Evolutionary conservation across 2,329 filamentous ascomycete species (phyloP).

Genomic region (Arthrobotrys pseudoclavata): DNA sequence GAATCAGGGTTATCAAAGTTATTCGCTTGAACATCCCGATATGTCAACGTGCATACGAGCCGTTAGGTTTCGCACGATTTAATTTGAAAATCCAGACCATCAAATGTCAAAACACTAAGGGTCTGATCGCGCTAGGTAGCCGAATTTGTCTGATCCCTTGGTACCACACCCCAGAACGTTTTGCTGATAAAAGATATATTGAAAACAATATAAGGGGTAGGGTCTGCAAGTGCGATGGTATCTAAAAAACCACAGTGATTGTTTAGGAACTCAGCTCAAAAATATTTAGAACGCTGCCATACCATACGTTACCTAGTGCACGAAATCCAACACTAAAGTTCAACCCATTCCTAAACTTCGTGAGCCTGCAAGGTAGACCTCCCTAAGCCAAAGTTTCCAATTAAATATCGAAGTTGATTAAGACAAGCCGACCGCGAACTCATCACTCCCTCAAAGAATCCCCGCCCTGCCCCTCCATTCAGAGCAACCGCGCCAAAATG

Average conservation of each 20-base stretch:
- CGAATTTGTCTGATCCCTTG: constrained; percentile 23
- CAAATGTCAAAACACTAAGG: constrained; percentile 15
- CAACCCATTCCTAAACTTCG: too few relatives aligned
- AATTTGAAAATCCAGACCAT: constrained; percentile 22
- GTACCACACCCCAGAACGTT: not conserved
- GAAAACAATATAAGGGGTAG: constrained; percentile 5
- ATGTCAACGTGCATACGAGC: constrained; percentile 43
- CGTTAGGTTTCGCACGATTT: constrained; percentile 5
- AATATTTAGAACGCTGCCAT: too few relatives aligned
- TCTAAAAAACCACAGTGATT: too few relatives aligned
- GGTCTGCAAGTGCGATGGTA: not conserved
- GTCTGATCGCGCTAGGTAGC: constrained; percentile 23
- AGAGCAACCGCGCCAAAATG: not conserved
- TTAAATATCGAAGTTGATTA: too few relatives aligned
- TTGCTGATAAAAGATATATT: not conserved
- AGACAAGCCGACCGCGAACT: too few relatives aligned
- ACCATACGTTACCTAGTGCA: too few relatives aligned
- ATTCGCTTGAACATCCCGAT: constrained; percentile 44
- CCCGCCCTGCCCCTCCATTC: too few relatives aligned
- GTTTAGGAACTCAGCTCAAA: too few relatives aligned
- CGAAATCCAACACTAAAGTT: too few relatives aligned
- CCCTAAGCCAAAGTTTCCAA: too few relatives aligned
- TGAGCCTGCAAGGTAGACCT: too few relatives aligned
- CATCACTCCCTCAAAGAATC: too few relatives aligned
- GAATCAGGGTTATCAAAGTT: constrained; percentile 1